Evolutionary conservation across 768 basidiomycete genomes (phyloP), one percentile per base, ranked within the genome.

Genomic region (Lactarius pseudohatsudake): DNA sequence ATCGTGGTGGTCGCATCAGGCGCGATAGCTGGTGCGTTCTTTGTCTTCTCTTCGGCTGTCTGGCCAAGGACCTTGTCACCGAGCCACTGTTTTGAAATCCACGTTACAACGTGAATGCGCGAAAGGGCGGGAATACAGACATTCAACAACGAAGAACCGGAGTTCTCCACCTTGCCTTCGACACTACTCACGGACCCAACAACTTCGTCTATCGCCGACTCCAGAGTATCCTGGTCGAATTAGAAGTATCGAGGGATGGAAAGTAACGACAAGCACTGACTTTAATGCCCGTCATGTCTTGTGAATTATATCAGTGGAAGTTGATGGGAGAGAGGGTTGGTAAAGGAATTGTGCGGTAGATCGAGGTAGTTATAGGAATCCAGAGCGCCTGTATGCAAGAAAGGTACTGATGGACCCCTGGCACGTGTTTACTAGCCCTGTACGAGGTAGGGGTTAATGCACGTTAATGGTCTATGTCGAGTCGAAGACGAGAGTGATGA

Each of bases 331-430:
- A 54, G 50, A 40, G 4, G 38, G 15, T 40, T 50, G 22, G 38
- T 57, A 41, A 38, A 18, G 13, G 22, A 28, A 47, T 13, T 36
- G 64, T 32, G 36, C 5, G 36, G 54, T 8, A 11, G 26, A 41
- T 43, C 36, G 30, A 38, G 58, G 40, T 55, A 45, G 16, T 66
- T 66, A 62, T 66, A 66, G 28, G 20, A 7, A 30, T 6, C 36
- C 8, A 38, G 16, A 30, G 55, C 45, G 36, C 41, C 30, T 4
- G n/a, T 50, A 50, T 50, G 11, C 11, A 53, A 34, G 56, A 41
- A 41, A 13, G 47, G 62, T 36, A 9, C 53, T 45, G 62, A 55
- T 7, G 56, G 15, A 54, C 50, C 20, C 15, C 43, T 10, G 32
- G 56, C 58, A 68, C 62, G 57, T 57, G 62, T 9, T 34, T 9